phyloP scores from a whole-genome alignment of 768 basidiomycete species.

The Phanerochaete carnosa region DNA sequence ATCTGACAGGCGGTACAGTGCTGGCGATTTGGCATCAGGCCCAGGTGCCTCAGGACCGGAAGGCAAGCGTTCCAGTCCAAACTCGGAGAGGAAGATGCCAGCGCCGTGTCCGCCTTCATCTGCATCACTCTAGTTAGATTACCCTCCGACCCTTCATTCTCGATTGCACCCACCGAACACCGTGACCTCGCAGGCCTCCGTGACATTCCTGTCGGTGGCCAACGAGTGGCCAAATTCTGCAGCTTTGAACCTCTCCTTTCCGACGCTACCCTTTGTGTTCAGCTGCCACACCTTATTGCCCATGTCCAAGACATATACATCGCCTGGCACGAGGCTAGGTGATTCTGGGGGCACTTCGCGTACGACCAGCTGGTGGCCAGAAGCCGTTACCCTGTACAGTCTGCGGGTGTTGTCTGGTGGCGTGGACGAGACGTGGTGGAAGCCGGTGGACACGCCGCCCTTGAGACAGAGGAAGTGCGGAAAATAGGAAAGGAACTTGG shows the following conservation, averaged over 20 bases:
- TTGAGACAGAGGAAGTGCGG: slow-evolving; percentile 41
- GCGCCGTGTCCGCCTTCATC: slow-evolving; percentile 51
- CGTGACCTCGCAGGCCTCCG: slow-evolving; percentile 33
- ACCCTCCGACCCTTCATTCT: neutral
- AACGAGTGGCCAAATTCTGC: slow-evolving; percentile 55
- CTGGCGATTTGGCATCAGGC: slow-evolving; percentile 21
- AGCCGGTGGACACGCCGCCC: slow-evolving; percentile 49
- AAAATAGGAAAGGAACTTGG: slow-evolving; percentile 48
- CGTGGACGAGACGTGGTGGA: slow-evolving; percentile 45
- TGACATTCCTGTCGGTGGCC: slow-evolving; percentile 36
- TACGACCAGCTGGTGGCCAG: slow-evolving; percentile 29
- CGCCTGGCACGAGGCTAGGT: slow-evolving; percentile 48
- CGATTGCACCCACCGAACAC: slow-evolving; percentile 42
- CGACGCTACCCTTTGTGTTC: slow-evolving; percentile 51
- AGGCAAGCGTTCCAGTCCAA: slow-evolving; percentile 32
- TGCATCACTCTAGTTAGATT: slow-evolving; percentile 19
- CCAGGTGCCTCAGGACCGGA: neutral
- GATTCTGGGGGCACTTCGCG: slow-evolving; percentile 45
- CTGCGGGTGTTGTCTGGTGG: slow-evolving; percentile 42
- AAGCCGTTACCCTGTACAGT: slow-evolving; percentile 47
- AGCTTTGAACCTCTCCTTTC: slow-evolving; percentile 58
- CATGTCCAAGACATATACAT: slow-evolving; percentile 60
- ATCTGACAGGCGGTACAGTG: slow-evolving; percentile 45
- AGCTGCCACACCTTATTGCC: slow-evolving; percentile 50
- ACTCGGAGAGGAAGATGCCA: slow-evolving; percentile 44